Conservation (phyloP, 352 stramenopile species). For the Phytophthora europaea region DNA sequence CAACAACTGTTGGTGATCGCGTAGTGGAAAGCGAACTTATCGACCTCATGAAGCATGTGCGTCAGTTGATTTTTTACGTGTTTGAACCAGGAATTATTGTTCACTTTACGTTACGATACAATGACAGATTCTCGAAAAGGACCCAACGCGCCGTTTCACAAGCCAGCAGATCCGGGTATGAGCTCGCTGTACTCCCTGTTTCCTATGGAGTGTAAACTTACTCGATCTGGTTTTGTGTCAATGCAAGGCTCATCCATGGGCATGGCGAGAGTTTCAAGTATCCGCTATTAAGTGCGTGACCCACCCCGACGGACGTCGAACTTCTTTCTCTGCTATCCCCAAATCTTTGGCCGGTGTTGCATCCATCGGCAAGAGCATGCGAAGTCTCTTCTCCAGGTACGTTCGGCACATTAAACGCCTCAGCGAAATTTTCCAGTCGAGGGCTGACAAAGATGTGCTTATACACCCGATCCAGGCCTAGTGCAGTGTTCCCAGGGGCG, state of each 20-base stretch:
- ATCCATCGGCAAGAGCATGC: constrained; percentile 70
- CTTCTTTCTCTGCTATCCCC: constrained; percentile 49
- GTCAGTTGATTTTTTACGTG: neutral
- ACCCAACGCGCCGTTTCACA: constrained; percentile 65
- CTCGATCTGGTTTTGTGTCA: neutral
- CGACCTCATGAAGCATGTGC: constrained; percentile 72
- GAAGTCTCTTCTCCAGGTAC: constrained; percentile 61
- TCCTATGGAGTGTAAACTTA: neutral
- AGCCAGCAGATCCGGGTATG: constrained; percentile 78
- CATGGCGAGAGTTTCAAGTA: constrained; percentile 79
- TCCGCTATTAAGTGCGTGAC: constrained; percentile 78
- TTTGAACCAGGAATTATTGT: neutral
- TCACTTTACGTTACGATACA: neutral
- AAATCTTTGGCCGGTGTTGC: constrained; percentile 55
- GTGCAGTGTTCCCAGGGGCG: constrained; percentile 43
- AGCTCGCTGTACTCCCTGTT: neutral
- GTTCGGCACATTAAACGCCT: constrained; percentile 2
- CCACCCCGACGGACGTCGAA: constrained; percentile 51
- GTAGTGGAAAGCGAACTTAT: constrained; percentile 68
- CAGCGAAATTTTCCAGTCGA: constrained; percentile 8
- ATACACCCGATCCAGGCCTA: constrained; percentile 26
- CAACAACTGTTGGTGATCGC: constrained; percentile 49
- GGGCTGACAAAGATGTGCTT: constrained; percentile 10
- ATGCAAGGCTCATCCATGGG: constrained; percentile 68
- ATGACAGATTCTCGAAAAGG: constrained; percentile 80